phyloP scores from a whole-genome alignment of 1,284 basidiomycete species.

The Puccinia coronata region DNA sequence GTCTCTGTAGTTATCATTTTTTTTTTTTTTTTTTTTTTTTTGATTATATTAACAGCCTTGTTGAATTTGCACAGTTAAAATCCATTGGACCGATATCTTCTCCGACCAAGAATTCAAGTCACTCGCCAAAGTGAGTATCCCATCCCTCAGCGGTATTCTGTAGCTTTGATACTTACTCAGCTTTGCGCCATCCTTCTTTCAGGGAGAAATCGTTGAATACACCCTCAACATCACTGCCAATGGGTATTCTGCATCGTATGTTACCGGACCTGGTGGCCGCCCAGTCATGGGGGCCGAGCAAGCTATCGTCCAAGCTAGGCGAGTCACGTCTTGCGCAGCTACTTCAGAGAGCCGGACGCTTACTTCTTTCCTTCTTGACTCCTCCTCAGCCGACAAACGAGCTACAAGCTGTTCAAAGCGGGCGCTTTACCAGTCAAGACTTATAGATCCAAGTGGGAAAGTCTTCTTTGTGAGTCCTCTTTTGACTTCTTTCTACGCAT shows the following conservation, averaged over 20 bases:
- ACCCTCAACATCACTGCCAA: conserved; percentile 49
- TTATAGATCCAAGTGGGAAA: conserved; percentile 49
- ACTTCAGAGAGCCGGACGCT: too few relatives aligned
- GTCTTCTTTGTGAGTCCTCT: conserved; percentile 25
- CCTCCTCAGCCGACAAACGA: conserved; percentile 45
- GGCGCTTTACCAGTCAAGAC: conserved; percentile 49
- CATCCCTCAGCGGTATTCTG: not conserved
- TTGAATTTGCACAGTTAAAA: conserved; percentile 24
- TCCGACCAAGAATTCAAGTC: conserved; percentile 50
- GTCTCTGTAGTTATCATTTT: too few relatives aligned
- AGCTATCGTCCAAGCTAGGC: conserved; percentile 49
- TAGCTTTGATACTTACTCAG: not conserved
- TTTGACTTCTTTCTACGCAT: not conserved
- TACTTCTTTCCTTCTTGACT: not conserved
- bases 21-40: too few relatives aligned
- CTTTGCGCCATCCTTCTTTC: not conserved
- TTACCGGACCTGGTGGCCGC: conserved; percentile 42
- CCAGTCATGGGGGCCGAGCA: conserved; percentile 49
- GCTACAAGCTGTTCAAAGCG: conserved; percentile 50
- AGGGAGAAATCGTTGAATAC: conserved; percentile 49
- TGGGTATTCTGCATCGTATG: conserved; percentile 47
- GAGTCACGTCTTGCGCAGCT: not conserved
- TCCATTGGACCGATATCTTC: conserved; percentile 49
- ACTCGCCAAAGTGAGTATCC: conserved; percentile 34
- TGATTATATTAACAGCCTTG: too few relatives aligned